Conservation (phyloP, 139 green algal species). For the Pseudopediastrum boryanum region DNA sequence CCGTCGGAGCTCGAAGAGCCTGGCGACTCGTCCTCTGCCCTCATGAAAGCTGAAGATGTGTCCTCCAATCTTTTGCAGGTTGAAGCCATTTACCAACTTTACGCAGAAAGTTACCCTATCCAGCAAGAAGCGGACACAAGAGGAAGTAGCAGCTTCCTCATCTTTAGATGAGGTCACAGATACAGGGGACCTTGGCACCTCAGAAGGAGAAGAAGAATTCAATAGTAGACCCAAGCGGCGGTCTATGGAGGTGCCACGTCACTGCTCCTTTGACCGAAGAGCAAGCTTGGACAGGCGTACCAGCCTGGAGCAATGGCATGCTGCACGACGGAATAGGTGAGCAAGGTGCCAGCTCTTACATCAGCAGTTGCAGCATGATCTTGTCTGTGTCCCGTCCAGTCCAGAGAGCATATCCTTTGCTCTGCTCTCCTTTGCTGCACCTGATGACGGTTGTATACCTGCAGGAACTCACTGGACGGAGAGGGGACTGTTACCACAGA, state of each 20-base stretch:
- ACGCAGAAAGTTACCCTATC: no score
- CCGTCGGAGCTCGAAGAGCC: no score
- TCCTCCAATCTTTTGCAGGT: no score
- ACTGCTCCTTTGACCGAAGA: not conserved
- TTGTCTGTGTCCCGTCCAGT: no score
- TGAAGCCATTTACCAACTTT: no score
- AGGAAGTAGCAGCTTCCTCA: not conserved
- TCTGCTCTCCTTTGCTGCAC: not conserved
- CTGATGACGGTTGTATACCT: not conserved
- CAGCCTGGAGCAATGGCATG: slow-evolving; percentile 54
- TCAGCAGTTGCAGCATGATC: not conserved
- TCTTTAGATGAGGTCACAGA: slow-evolving; percentile 3
- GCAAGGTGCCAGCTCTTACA: not conserved
- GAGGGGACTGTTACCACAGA: slow-evolving; percentile 46
- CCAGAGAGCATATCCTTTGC: not conserved
- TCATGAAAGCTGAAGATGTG: no score
- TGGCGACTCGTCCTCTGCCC: no score
- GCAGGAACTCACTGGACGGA: slow-evolving; percentile 51
- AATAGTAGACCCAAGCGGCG: slow-evolving; percentile 36
- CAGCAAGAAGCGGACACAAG: slow-evolving; percentile 30
- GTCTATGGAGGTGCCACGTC: not conserved
- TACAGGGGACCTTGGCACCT: not conserved
- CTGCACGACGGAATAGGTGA: slow-evolving; percentile 45
- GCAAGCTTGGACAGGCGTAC: slow-evolving; percentile 20
- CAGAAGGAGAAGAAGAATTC: slow-evolving; percentile 22